These are phyloP conservation scores for Mycena rebaudengoi DNA, from an alignment of 768 basidiomycete genomes.

Conservation along the genomic window DNA sequence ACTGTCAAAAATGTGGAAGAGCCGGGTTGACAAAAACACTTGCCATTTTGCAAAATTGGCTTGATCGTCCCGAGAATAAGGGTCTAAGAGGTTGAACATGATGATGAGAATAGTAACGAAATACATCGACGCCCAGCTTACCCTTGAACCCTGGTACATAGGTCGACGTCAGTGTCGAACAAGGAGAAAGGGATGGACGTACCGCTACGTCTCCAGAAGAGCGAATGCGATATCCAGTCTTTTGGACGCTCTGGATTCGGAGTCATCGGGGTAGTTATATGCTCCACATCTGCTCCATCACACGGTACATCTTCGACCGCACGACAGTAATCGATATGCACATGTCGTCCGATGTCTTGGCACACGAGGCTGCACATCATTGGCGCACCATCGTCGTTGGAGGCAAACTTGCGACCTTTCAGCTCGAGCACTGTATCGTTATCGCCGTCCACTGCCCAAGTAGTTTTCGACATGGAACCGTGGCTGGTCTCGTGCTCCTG, in stretches of 20 bases:
- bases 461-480: constrained; percentile 66
- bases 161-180: not conserved
- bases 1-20: not conserved
- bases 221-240: constrained; percentile 59
- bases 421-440: constrained; percentile 59
- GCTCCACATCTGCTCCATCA: constrained; percentile 52
- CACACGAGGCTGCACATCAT: constrained; percentile 71
- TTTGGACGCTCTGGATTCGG: constrained; percentile 58
- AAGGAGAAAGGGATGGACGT: not conserved
- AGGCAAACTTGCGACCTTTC: constrained; percentile 62
- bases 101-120: not conserved
- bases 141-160: constrained; percentile 67
- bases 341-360: constrained; percentile 61
- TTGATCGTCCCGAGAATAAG: constrained; percentile 67
- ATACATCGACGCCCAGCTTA: constrained; percentile 14
- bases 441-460: constrained; percentile 63
- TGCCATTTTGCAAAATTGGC: constrained; percentile 63
- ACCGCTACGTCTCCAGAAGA: constrained; percentile 59
- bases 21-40: constrained; percentile 15
- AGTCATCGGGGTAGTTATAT: constrained; percentile 48
- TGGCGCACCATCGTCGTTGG: constrained; percentile 64
- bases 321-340: constrained; percentile 65
- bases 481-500: constrained; percentile 69
- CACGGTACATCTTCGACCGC: constrained; percentile 45
- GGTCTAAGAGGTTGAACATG: constrained; percentile 46